Conservation (phyloP, 2,329 filamentous ascomycete species). For the Stachybotrys chlorohalonatus region DNA sequence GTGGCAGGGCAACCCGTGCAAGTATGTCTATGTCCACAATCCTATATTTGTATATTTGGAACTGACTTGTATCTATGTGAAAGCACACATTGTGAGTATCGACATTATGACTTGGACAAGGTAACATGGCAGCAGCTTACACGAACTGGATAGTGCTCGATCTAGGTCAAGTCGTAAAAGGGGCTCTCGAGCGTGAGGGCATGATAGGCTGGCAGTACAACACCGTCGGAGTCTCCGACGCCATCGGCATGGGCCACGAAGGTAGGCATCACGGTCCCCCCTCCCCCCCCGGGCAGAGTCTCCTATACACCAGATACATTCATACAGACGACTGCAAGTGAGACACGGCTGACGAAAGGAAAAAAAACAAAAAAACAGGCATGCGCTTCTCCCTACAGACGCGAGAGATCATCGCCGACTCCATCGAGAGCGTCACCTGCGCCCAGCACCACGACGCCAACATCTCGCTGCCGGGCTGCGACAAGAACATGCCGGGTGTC, state of each 20-base stretch:
- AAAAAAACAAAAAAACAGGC: conserved; percentile 28
- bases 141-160: conserved; percentile 55
- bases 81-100: conserved; percentile 33
- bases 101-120: conserved; percentile 19
- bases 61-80: neutral
- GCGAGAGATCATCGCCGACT: conserved; percentile 87
- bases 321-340: neutral
- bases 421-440: conserved; percentile 85
- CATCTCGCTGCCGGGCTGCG: conserved; percentile 86
- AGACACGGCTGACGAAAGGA: neutral
- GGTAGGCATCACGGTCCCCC: conserved; percentile 41
- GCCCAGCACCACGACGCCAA: conserved; percentile 90
- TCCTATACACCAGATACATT: neutral
- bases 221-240: conserved; percentile 80
- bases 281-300: neutral
- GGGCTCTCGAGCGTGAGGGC: conserved; percentile 65
- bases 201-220: conserved; percentile 97
- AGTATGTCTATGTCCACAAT: conserved; percentile 43
- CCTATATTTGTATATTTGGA: neutral
- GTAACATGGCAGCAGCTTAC: conserved; percentile 6
- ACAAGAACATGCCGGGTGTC: conserved; percentile 96
- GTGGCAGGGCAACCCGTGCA: conserved; percentile 98
- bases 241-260: conserved; percentile 91
- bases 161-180: conserved; percentile 80
- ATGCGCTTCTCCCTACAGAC: conserved; percentile 92